phyloP scores from a whole-genome alignment of 2,329 filamentous ascomycete genomes.

The Chaetoscypha palmicola region DNA sequence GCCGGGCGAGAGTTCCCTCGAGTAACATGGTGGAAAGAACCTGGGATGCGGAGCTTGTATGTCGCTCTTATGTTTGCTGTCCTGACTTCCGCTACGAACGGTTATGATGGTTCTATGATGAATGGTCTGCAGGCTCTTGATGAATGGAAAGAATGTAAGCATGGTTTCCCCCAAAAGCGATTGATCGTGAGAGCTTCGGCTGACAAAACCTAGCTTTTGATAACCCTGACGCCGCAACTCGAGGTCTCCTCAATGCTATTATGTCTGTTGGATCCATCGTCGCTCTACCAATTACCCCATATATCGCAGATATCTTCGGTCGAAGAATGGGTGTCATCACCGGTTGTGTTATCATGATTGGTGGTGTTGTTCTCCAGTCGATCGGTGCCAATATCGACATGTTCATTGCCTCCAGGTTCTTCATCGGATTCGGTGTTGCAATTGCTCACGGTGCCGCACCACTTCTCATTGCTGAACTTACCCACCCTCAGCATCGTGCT shows the following conservation, averaged over 20 bases:
- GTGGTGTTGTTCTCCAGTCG: constrained; percentile 38
- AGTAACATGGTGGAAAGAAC: constrained; percentile 46
- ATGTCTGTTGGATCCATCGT: constrained; percentile 43
- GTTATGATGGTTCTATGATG: constrained; percentile 38
- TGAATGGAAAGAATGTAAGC: constrained; percentile 43
- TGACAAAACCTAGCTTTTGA: constrained; percentile 33
- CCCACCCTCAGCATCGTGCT: constrained; percentile 42
- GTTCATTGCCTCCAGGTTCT: constrained; percentile 37
- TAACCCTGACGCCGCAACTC: constrained; percentile 28
- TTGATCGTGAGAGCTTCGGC: not conserved
- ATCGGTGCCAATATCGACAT: constrained; percentile 35
- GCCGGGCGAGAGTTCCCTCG: constrained; percentile 28
- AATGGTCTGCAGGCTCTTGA: constrained; percentile 40
- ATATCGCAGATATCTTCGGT: constrained; percentile 41
- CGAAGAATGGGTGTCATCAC: constrained; percentile 41
- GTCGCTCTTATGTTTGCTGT: constrained; percentile 35
- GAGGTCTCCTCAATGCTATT: constrained; percentile 40
- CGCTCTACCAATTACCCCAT: constrained; percentile 41
- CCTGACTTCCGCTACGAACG: constrained; percentile 42
- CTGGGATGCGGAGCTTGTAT: constrained; percentile 50
- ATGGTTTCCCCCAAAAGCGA: constrained; percentile 19
- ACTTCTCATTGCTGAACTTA: constrained; percentile 38
- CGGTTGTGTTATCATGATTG: constrained; percentile 39
- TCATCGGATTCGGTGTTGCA: constrained; percentile 33
- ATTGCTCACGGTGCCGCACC: constrained; percentile 27